Base-by-base conservation (phyloP, 2,329 filamentous ascomycete species). In the Dothiorella sarmentorum region DNA sequence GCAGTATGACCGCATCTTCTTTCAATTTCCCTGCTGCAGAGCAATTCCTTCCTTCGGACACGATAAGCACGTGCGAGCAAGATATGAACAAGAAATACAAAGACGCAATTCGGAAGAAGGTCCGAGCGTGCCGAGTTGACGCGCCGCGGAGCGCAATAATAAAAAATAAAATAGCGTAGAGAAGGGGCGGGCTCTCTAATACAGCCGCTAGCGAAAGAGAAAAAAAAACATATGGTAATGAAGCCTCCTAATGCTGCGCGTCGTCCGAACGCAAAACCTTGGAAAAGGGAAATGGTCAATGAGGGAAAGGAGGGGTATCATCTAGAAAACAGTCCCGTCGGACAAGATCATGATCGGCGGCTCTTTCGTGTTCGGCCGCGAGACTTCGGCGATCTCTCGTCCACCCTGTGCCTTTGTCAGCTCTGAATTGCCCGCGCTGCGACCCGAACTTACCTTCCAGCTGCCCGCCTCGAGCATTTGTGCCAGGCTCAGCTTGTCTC, bases 331-430 rank as follows among this genome's bases (percentile, higher is more conserved):
- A 22, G 94, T 97, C 62, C 94, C 94, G 72, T 99, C 94, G 64
- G 91, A 96, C 65, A 96, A 83, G 67, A 97, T 97, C 76, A 97
- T 86, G 69, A 99, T 97, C 4, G 94, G 94, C 29, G 93, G 91
- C 72, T 96, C 91, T 76, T 94, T 96, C 55, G 94, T 97, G 69
- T 97, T 97, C 20, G 94, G 94, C 65, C 94, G 83, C 66, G 91
- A 93, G 63, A 97, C 91, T 77, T 97, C 93, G 63, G 94, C 94
- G 71, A 97, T 89, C 76, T 97, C 94, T 69, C 94, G 87, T 61
- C 94, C 94, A 67, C 93, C 93, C 92, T 85, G 63, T 42, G 42
- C 15, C 6, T 37, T 20, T 20, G 22, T 59, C 51, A 62, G 84
- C 60, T 57, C 31, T 22, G 29, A 7, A 13, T 27, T 33, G 29